phyloP scores from a whole-genome alignment of 257 asterid genomes.

The Scutellaria galericulata region DNA sequence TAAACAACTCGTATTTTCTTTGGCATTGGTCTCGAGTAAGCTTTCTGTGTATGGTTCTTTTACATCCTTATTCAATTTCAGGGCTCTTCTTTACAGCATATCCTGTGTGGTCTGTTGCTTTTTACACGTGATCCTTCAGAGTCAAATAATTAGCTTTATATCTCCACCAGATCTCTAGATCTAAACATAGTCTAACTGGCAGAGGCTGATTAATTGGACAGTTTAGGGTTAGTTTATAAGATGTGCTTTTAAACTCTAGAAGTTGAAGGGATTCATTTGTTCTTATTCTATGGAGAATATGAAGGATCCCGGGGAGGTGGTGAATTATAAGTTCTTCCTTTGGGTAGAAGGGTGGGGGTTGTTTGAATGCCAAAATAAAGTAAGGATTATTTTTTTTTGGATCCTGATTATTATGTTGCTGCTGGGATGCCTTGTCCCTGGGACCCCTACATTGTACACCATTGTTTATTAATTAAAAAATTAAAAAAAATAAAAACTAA shows the following conservation, averaged over 20 bases:
- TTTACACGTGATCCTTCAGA: background rate
- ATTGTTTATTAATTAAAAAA: no score
- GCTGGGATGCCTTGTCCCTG: no score
- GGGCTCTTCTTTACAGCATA: conserved; percentile 30
- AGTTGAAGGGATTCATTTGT: conserved; percentile 22
- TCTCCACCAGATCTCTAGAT: conserved; percentile 29
- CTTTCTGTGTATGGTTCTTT: conserved; percentile 9
- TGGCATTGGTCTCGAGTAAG: background rate
- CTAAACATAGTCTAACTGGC: conserved; percentile 12
- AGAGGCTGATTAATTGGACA: background rate
- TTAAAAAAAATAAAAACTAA: no score
- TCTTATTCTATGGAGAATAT: background rate
- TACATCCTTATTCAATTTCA: conserved; percentile 3
- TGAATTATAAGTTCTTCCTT: background rate
- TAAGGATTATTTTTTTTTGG: background rate
- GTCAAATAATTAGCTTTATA: conserved; percentile 2
- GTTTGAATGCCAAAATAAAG: conserved; percentile 1
- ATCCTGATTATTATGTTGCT: no score
- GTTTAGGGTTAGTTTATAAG: background rate
- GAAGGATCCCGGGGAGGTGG: conserved; percentile 3
- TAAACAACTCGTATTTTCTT: conserved; percentile 21
- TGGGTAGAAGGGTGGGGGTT: background rate
- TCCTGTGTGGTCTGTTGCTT: conserved; percentile 13
- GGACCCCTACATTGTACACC: no score
- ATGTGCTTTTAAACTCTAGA: conserved; percentile 5